These are phyloP conservation scores for Calonectria leucothoes DNA, from an alignment of 2,329 filamentous ascomycete species.

Conservation along the genomic window DNA sequence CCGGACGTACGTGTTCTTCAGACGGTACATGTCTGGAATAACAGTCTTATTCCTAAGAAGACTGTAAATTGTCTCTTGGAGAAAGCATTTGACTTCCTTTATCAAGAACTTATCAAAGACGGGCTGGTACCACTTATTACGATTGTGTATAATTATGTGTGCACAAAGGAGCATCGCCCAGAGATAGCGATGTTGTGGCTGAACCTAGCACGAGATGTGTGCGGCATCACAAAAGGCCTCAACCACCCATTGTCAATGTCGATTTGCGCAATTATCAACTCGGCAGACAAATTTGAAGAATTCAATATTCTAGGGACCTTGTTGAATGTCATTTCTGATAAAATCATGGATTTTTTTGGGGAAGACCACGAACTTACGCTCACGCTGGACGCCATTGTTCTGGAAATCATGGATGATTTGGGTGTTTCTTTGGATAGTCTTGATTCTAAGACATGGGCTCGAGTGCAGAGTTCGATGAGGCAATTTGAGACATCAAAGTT, in stretches of 20 bases:
- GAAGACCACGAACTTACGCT: not conserved
- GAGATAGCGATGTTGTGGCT: not conserved
- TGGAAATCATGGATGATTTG: not conserved
- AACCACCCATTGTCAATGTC: not conserved
- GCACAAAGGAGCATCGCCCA: not conserved
- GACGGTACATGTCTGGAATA: fast-evolving
- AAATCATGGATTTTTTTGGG: not conserved
- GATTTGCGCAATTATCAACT: not conserved
- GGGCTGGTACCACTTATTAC: not conserved
- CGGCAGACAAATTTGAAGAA: not conserved
- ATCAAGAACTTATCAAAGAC: not conserved
- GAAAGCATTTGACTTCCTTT: not conserved
- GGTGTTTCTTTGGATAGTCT: no score
- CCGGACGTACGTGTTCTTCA: not conserved
- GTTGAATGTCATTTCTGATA: no score
- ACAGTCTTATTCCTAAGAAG: not conserved
- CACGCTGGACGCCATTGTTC: not conserved
- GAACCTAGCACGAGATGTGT: not conserved
- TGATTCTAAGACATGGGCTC: fast-evolving
- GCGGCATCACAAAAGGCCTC: not conserved
- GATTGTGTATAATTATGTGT: not conserved
- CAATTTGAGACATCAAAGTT: not conserved
- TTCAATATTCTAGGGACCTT: not conserved
- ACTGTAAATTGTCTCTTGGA: not conserved
- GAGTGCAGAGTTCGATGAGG: not conserved